Base-by-base conservation (phyloP, 306 rosid species). In the Pyrus betulifolia region DNA sequence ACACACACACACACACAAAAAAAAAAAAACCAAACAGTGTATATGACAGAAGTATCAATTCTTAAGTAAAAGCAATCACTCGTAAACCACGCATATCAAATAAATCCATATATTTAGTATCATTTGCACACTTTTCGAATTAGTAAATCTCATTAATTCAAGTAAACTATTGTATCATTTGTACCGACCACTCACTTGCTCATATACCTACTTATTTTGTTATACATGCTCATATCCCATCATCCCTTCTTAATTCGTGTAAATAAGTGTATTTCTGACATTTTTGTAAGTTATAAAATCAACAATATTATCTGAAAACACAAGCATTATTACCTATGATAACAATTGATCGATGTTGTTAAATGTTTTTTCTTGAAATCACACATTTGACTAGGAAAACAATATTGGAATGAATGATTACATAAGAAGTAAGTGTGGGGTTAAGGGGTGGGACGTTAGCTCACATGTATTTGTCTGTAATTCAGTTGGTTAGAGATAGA, bases 391-490 rank as follows among this genome's bases (percentile, higher is more conserved):
- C 77, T 4, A 13, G 14, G 13, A 5, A 64, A 64, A 61, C 42
- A 67, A 73, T 61, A 72, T 80, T 69, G 72, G 79, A 79, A 83
- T 84, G 81, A 78, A 84, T 86, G 89, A 83, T 86, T 76, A 86
- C 82, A 83, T 74, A 77, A 76, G 80, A 72, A 78, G 69, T 59
- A 76, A 81, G 28, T 49, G 74, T 25, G 60, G 49, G 71, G 85
- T 84, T 81, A 81, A 80, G 84, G 88, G 80, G 84, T 88, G 86
- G 89, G 89, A 79, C 81, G 93, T 89, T 91, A 82, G 95, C 76
- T 91, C 94, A 89, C 95, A 93, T 88, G 97, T 89, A 88, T 79
- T 27, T 87, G 93, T 91, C 91, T 79, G 84, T 18, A 78, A 85
- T 79, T 83, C 85, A 80, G 88, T 88, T 89, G 87, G 61, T 86